Base-by-base conservation (phyloP, 805 yeast genomes). In the Barnettozyma botsteinii region DNA sequence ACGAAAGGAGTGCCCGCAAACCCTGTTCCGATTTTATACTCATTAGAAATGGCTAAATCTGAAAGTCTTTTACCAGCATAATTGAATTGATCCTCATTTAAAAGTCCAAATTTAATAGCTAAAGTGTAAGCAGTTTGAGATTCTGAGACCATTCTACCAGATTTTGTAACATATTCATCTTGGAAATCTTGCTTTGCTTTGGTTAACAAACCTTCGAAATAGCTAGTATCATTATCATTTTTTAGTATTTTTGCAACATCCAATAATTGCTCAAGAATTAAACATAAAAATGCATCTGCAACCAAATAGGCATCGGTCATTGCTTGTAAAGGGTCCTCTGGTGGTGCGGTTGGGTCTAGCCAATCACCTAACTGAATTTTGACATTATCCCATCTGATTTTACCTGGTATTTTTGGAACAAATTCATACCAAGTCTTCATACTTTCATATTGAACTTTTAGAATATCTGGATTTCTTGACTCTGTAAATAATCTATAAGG, bases 261-360 rank as follows among this genome's bases (percentile, higher is more conserved):
- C n/a, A 35, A 29, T 24, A 48, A 18, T 27, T 48, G 49, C 2
- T 36, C 31, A n/a, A 45, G 7, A 25, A 48, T 48, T 35, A 45
- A 33, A 32, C 35, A 41, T 21, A 48, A 31, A 33, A 48, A 48
- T 4, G 49, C 49, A 41, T 48, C 49, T 10, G 47, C 51, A 33
- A 48, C 51, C 32, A 48, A 26, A 33, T 45, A 40, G 7, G 49
- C 43, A 35, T 48, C 47, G 1, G 51, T 48, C 33, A 38, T 25
- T 7, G 51, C 49, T 31, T 33, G n/a, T 3, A 39, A 10, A 23
- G 51, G 51, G 23, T 45, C 25, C 3, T 48, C 47, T n/a, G 47
- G 51, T 11, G 51, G 51, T 14, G 51, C 49, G 20, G 45, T 43
- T 38, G 51, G 51, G 30, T 47, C 51, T 22, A 47, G 20, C 51